A percentile compares a stretch with the other conserved stretches of the same genome.
Evolutionary conservation across 176 grass and related monocot species (phyloP).

Genomic region (Paspalum notatum): DNA sequence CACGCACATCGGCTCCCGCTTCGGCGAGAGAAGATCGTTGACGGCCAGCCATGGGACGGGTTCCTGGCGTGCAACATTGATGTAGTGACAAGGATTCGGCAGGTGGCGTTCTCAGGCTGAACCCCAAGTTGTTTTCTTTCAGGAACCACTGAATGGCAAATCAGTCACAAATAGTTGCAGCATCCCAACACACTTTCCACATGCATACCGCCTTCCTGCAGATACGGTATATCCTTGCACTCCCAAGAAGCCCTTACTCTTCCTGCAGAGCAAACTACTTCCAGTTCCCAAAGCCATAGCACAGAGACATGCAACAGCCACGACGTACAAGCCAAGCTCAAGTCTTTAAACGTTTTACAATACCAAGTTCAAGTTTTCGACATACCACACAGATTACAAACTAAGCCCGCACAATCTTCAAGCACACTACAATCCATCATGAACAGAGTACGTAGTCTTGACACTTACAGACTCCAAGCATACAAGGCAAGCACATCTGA

Average conservation of each 20-base stretch:
- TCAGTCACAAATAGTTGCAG: too few relatives aligned
- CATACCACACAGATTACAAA: neutral
- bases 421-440: slow-evolving; percentile 16
- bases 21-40: too few relatives aligned
- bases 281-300: neutral
- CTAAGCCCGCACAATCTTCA: slow-evolving; percentile 25
- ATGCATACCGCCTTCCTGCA: neutral
- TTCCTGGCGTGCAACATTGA: too few relatives aligned
- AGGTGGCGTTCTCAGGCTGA: neutral
- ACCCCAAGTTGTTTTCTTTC: too few relatives aligned
- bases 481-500: neutral
- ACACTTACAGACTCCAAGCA: slow-evolving; percentile 1
- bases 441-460: slow-evolving; percentile 3
- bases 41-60: too few relatives aligned
- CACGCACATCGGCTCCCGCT: too few relatives aligned
- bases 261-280: neutral
- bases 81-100: neutral
- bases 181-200: too few relatives aligned
- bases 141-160: too few relatives aligned
- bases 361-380: slow-evolving; percentile 11
- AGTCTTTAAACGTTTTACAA: slow-evolving; percentile 1
- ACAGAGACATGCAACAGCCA: neutral
- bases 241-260: neutral
- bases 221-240: neutral
- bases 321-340: neutral